Base-by-base conservation (phyloP, 345 rosid species). In the Hevea brasiliensis region DNA sequence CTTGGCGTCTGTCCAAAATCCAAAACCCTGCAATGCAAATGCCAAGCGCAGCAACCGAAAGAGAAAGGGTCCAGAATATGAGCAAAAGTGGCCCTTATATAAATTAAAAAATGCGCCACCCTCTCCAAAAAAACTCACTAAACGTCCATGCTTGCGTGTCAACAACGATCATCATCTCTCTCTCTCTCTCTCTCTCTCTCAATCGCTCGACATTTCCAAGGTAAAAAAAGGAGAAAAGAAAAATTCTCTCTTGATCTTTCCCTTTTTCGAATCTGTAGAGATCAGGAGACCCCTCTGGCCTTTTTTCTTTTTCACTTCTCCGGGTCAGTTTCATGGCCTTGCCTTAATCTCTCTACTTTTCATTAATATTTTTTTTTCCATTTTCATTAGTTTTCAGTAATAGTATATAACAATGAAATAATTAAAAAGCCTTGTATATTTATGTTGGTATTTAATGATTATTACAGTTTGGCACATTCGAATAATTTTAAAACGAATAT, bases 161-260 rank as follows among this genome's bases (percentile, higher is more conserved):
- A 48, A 14, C 41, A 48, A 47, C 70, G 41, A 48, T 57, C 70
- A 24, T 18, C 20, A 27, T 21, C 0, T 4, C 68, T 62, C 66
- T 40, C 45, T 20, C 15, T 62, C n/a, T n/a, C n/a, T n/a, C n/a
- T n/a, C n/a, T n/a, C n/a, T n/a, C n/a, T n/a, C n/a, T n/a, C n/a
- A n/a, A n/a, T n/a, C n/a, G n/a, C 26, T 44, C 69, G 69, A 65
- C 69, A 65, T 45, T 65, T 65, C 69, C 69, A 65, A 65, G 40
- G 15, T 6, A 42, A 23, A 8, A 44, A 1, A 44, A 65, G 1
- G 13, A 2, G 17, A 1, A 32, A 32, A 32, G 3, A 4, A 32
- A 32, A 32, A 32, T 4, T 32, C 4, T 48, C 37, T 32, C 4
- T 48, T 59, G 63, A 26, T 59, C 32, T 21, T 24, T 44, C 2